Conservation (phyloP, 2,329 filamentous ascomycete species). For the Cladosporium sp. region DNA sequence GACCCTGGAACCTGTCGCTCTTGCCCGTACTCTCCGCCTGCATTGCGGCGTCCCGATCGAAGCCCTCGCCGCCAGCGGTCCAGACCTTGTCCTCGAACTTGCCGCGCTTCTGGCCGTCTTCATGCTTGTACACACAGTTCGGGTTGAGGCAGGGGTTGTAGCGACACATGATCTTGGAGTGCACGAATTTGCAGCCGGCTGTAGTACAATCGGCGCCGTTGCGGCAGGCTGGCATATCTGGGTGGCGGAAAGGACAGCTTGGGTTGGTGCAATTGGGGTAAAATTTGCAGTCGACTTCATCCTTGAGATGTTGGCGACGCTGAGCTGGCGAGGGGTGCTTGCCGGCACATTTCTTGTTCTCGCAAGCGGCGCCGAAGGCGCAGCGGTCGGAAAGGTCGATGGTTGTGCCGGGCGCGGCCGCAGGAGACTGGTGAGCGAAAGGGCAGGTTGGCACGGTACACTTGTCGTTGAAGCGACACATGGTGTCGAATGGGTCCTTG, state of each 20-base stretch:
- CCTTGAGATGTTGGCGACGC: conserved; percentile 68
- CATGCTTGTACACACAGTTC: conserved; percentile 84
- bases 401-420: conserved; percentile 69
- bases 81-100: conserved; percentile 86
- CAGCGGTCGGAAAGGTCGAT: conserved; percentile 79
- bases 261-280: conserved; percentile 88
- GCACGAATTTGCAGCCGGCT: conserved; percentile 82
- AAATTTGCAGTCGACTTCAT: conserved; percentile 82
- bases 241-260: conserved; percentile 83
- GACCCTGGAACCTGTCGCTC: conserved; percentile 24
- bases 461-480: conserved; percentile 84
- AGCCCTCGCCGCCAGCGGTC: conserved; percentile 56
- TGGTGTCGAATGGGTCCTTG: conserved; percentile 52
- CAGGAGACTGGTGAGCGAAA: conserved; percentile 91
- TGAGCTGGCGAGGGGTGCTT: conserved; percentile 89
- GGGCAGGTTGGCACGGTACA: conserved; percentile 88
- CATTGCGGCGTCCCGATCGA: conserved; percentile 17
- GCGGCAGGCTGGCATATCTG: conserved; percentile 77
- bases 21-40: conserved; percentile 14
- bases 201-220: conserved; percentile 86
- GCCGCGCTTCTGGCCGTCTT: conserved; percentile 78
- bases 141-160: conserved; percentile 89
- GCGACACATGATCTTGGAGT: conserved; percentile 78
- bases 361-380: conserved; percentile 83
- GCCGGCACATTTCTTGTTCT: conserved; percentile 88